Base-by-base conservation (phyloP, 805 yeast genomes). In the Pichia scutulata region DNA sequence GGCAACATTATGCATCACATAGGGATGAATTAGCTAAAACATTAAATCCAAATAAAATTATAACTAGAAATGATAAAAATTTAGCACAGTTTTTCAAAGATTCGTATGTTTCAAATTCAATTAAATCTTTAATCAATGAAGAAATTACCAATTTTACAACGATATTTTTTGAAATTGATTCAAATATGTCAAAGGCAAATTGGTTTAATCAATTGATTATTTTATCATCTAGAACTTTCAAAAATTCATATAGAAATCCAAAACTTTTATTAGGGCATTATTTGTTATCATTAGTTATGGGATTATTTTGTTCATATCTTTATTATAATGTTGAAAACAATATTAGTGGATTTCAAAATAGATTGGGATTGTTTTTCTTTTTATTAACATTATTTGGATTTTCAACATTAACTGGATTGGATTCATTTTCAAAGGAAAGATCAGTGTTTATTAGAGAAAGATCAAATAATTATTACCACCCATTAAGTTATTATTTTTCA, bases 311-410 rank as follows among this genome's bases (percentile, higher is more conserved):
- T 67, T 97, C 98, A 0, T 78, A 78, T 46, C 72, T 93, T 40
- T 93, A 93, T 66, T 92, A 83, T 68, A 75, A 89, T 60, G 82
- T 92, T 24, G 72, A 82, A 41, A 86, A 89, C 62, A 97, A 92
- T 64, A 92, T 93, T 49, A 82, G 96, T 60, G 99, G 99, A 0
- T 93, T 93, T 73, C 99, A 93, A 66, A 93, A 93, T 67, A 76
- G 99, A 59, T 74, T 93, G 56, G 99, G 99, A 0, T 72, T 93
- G 52, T 93, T 93, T 68, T 92, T 93, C 72, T 93, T 93, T 66
- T 69, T 90, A 47, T 73, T 93, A 53, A 88, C 98, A 3, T 78
- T 90, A 60, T 90, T 93, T 71, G 99, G 99, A 0, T 93, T 93
- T 66, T 84, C 95, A 1, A 85, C 98, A 0, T 75, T 93, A 60